These are phyloP conservation scores for Earliella scabrosa DNA, from an alignment of 1,284 basidiomycete genomes.

Conservation along the genomic window DNA sequence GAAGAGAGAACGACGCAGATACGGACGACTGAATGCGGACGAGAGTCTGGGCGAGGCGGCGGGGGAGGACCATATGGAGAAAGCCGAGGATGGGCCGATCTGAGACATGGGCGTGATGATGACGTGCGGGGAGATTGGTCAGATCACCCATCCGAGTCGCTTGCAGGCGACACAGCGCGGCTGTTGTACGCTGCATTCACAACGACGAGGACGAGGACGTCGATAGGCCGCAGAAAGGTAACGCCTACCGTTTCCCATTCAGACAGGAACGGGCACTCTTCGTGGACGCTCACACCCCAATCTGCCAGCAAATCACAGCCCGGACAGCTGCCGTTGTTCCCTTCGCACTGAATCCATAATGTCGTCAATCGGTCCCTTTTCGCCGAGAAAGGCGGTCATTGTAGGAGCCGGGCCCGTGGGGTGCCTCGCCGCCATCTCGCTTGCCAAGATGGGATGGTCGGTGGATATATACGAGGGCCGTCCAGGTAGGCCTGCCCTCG, in stretches of 20 bases:
- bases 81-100: constrained; percentile 23
- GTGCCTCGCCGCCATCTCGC: constrained; percentile 85
- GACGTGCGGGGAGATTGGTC: constrained; percentile 3
- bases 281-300: constrained; percentile 12
- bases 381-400: constrained; percentile 54
- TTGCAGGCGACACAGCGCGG: not conserved
- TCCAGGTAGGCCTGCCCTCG: constrained; percentile 59
- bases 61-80: constrained; percentile 18
- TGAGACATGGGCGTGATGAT: too few relatives aligned
- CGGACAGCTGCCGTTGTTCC: constrained; percentile 10
- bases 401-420: constrained; percentile 95
- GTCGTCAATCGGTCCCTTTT: constrained; percentile 15
- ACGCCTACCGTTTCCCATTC: not conserved
- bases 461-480: constrained; percentile 92
- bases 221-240: not conserved
- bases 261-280: not conserved
- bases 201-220: not conserved
- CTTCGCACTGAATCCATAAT: constrained; percentile 6
- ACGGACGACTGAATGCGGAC: too few relatives aligned
- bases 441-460: constrained; percentile 88
- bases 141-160: not conserved
- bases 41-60: constrained; percentile 1
- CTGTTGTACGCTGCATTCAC: not conserved
- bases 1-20: too few relatives aligned
- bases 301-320: constrained; percentile 15